Evolutionary conservation across 768 basidiomycete genomes (phyloP), one percentile per base, ranked within the genome.

Genomic region (Serpula lacrymans): DNA sequence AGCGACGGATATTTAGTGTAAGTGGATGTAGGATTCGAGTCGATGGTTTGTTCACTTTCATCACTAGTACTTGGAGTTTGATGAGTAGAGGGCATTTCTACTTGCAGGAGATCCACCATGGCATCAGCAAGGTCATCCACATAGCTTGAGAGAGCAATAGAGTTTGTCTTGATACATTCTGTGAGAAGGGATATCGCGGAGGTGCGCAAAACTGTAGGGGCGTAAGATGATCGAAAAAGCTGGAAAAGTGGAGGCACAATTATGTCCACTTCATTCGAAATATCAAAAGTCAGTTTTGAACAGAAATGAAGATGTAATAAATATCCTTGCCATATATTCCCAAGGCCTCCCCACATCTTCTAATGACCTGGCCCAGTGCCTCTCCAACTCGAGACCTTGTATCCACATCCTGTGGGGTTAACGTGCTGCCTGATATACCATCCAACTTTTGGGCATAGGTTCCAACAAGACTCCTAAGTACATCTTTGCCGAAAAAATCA

Each of bases 361-460:
- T 72, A 27, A 96, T 80, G 3, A 92, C 81, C 45, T 82, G 77
- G 10, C 76, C 79, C 12, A 97, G 62, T 1, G 91, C 91, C 61
- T 98, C 95, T 2, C 91, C 95, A 7, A 95, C 66, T 18, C 93
- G 71, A 8, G 86, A 70, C 24, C 83, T 70, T 30, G 72, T 67
- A 53, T 96, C 89, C 26, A 96, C 63, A 43, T 91, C 88, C 26
- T 76, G 70, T 54, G 65, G 75, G 30, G 67, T 76, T 47, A 75
- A 54, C 27, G 59, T 67, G 2, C 59, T 63, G 6, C 64, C 63
- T n/a, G 68, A 70, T 6, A 78, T 59, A 6, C 77, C 77, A 42
- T 72, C 74, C 21, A 79, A 53, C 1, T 73, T 69, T 14, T 68
- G 67, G 1, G 73, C 60, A 53, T 96, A 96, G 11, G 77, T 72